Evolutionary conservation across 495 filamentous ascomycete genomes (phyloP).

Genomic region (Xylaria venustula): DNA sequence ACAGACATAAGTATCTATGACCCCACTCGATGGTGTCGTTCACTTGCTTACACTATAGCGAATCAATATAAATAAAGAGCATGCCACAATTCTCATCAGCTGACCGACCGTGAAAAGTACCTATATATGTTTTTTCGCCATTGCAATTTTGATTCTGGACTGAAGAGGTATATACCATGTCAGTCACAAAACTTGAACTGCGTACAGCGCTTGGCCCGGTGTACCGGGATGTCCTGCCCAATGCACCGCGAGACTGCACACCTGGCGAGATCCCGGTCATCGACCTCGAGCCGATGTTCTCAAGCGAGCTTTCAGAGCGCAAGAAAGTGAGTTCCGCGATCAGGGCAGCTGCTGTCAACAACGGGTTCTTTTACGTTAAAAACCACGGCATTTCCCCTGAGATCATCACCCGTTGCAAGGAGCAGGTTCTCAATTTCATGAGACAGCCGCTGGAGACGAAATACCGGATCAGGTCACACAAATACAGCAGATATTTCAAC

Average conservation of each 20-base stretch:
- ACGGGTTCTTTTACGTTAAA: slow-evolving; percentile 56
- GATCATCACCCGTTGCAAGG: slow-evolving; percentile 42
- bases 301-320: slow-evolving; percentile 33
- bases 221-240: slow-evolving; percentile 37
- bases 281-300: slow-evolving; percentile 45
- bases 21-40: not conserved
- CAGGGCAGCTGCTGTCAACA: slow-evolving; percentile 44
- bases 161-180: slow-evolving; percentile 8
- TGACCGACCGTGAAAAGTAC: not conserved
- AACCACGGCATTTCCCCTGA: slow-evolving; percentile 53
- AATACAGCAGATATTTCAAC: slow-evolving; percentile 28
- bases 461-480: slow-evolving; percentile 29
- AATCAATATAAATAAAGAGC: not conserved
- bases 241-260: slow-evolving; percentile 38
- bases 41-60: not conserved
- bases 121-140: not conserved
- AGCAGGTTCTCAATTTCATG: slow-evolving; percentile 48
- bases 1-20: not conserved
- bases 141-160: not conserved
- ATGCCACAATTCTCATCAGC: not conserved
- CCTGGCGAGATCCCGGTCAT: slow-evolving; percentile 59
- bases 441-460: slow-evolving; percentile 44
- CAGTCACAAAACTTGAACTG: slow-evolving; percentile 37
- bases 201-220: slow-evolving; percentile 40
- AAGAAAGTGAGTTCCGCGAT: slow-evolving; percentile 41